Conservation (phyloP, 2,329 filamentous ascomycete species). For the Sclerotinia borealis region DNA sequence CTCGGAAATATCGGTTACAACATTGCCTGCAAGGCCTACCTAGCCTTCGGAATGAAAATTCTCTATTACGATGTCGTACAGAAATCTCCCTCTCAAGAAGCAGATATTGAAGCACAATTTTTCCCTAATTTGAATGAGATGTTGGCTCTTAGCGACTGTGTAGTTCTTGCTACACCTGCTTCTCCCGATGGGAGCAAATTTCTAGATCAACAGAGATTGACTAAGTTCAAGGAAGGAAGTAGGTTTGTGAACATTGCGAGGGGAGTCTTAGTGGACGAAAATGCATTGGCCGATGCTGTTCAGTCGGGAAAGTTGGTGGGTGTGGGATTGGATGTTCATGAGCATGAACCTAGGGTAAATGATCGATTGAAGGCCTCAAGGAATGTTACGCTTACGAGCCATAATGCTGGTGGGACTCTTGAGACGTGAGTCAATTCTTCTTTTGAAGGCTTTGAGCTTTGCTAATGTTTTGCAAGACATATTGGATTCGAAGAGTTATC, state of each 20-base stretch:
- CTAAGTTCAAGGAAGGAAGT: slow-evolving; percentile 46
- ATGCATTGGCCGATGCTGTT: slow-evolving; percentile 54
- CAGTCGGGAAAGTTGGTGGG: slow-evolving; percentile 44
- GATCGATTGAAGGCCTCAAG: slow-evolving; percentile 25
- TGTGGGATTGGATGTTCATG: slow-evolving; percentile 60
- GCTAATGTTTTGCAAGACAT: slow-evolving; percentile 20
- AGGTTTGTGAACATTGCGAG: slow-evolving; percentile 62
- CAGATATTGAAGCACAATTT: slow-evolving; percentile 46
- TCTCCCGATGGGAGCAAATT: slow-evolving; percentile 41
- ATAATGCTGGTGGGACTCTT: slow-evolving; percentile 61
- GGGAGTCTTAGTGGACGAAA: slow-evolving; percentile 59
- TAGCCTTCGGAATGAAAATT: slow-evolving; percentile 61
- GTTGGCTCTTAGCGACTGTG: slow-evolving; percentile 49
- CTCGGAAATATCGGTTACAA: slow-evolving; percentile 60
- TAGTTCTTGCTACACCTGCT: slow-evolving; percentile 55
- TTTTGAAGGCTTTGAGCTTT: background rate
- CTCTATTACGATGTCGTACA: slow-evolving; percentile 54
- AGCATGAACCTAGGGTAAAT: slow-evolving; percentile 45
- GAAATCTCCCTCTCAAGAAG: slow-evolving; percentile 33
- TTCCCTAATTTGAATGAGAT: slow-evolving; percentile 47
- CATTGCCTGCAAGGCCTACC: slow-evolving; percentile 52
- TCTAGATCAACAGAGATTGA: slow-evolving; percentile 43
- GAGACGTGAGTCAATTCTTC: slow-evolving; percentile 47
- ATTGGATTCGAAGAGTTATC: slow-evolving; percentile 60
- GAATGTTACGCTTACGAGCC: slow-evolving; percentile 52